Base-by-base conservation (phyloP, 1,139 yeast species). In the Debaryomycetaceae sp. region DNA sequence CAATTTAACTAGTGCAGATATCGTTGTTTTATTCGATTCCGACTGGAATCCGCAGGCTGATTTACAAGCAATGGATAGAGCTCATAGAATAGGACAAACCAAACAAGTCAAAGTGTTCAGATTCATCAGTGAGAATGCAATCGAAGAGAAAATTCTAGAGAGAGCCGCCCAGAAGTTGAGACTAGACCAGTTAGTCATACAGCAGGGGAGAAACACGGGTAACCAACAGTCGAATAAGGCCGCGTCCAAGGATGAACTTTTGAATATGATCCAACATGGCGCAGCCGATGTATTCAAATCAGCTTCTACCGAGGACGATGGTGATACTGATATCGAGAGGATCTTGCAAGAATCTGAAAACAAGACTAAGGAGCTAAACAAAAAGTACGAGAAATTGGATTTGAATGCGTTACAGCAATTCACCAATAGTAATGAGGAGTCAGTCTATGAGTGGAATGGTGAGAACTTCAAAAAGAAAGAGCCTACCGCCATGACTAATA, bases 1-100 rank as follows among this genome's bases (percentile, higher is more conserved):
- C 55, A 86, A 86, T 58, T 75, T 86, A 57, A 85, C 90, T 4
- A 70, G 83, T 27, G 93, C 93, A 1, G 93, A 86, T 62, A 74
- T 85, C 44, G 95, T 86, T 36, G 73, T 86, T 1, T 64, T 86
- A 38, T 86, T 75, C 59, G 95, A 86, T 64, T 83, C 89, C 1
- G 95, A 86, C 63, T 86, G 95, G 95, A 86, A 86, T 54, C 95
- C 95, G 2, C 95, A 86, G 59, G 93, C 93, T 3, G 95, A 86
- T 71, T 74, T 86, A 51, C 95, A 86, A 63, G 93, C 93, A 0
- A 86, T 86, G 95, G 95, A 86, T 59, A 77, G 95, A 68, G 93
- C 95, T 1, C 95, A 86, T 63, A 78, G 95, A 75, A 86, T 86
- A 60, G 95, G 95, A 6, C 95, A 86, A 62, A 85, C 85, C 27